These are phyloP conservation scores for Fusarium oxysporum DNA, from an alignment of 2,329 filamentous ascomycete genomes.

Conservation along the genomic window DNA sequence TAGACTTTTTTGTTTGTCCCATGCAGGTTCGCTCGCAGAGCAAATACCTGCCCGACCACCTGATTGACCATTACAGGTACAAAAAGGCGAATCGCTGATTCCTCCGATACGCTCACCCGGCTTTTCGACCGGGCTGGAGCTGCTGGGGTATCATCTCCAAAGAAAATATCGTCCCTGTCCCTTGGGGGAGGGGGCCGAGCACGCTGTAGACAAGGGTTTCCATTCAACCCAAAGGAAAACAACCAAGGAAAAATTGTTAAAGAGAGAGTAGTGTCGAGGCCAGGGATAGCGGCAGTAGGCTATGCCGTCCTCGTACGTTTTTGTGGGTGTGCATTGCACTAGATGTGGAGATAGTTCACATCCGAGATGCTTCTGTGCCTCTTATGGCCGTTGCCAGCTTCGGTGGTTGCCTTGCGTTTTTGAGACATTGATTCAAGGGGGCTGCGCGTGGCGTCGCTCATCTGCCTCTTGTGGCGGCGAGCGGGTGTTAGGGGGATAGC, in stretches of 20 bases:
- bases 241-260: slow-evolving; percentile 34
- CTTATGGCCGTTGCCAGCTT: slow-evolving; percentile 61
- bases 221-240: slow-evolving; percentile 29
- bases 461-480: slow-evolving; percentile 66
- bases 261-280: slow-evolving; percentile 50
- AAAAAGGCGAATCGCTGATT: slow-evolving; percentile 28
- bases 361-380: slow-evolving; percentile 70
- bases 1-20: slow-evolving; percentile 22
- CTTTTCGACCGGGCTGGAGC: slow-evolving; percentile 38
- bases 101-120: slow-evolving; percentile 37
- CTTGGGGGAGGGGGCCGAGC: slow-evolving; percentile 26
- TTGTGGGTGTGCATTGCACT: slow-evolving; percentile 41
- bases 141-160: slow-evolving; percentile 41
- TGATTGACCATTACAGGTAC: background rate
- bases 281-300: slow-evolving; percentile 55
- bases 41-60: slow-evolving; percentile 12
- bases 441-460: slow-evolving; percentile 60
- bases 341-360: slow-evolving; percentile 61
- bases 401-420: slow-evolving; percentile 67
- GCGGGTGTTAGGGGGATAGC: slow-evolving; percentile 76
- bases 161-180: slow-evolving; percentile 30
- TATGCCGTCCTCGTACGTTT: slow-evolving; percentile 62
- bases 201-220: slow-evolving; percentile 38
- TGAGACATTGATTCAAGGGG: slow-evolving; percentile 61
- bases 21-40: slow-evolving; percentile 34